A percentile compares a stretch with the other conserved stretches of the same genome.
These are phyloP conservation scores for Ceratobasidium theobromae DNA, from an alignment of 1,284 basidiomycete species.

Conservation along the genomic window DNA sequence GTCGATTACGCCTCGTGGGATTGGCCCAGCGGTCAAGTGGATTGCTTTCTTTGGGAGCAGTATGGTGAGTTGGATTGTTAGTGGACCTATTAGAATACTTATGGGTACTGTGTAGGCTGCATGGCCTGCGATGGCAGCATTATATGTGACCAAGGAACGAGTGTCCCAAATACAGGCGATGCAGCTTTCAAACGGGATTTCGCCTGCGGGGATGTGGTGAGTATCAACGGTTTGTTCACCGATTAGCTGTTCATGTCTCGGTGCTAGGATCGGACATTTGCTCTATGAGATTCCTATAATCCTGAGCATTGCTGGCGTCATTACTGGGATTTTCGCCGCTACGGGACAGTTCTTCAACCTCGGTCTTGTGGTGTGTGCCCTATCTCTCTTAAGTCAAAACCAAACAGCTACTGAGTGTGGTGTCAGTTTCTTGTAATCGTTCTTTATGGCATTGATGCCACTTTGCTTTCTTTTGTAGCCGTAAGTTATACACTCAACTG, in stretches of 20 bases:
- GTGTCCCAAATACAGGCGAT: conserved; percentile 71
- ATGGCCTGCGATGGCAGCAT: conserved; percentile 75
- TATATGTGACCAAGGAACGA: conserved; percentile 72
- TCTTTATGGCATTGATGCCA: conserved; percentile 69
- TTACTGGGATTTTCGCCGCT: conserved; percentile 62
- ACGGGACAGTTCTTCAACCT: conserved; percentile 68
- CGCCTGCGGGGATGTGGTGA: conserved; percentile 53
- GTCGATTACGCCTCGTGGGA: conserved; percentile 17
- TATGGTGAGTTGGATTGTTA: conserved; percentile 46
- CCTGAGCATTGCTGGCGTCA: conserved; percentile 60
- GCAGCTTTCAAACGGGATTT: conserved; percentile 75
- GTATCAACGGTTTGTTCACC: background rate
- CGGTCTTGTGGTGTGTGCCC: conserved; percentile 50
- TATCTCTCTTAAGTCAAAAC: background rate
- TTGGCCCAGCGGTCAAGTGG: conserved; percentile 34
- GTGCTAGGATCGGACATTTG: conserved; percentile 71
- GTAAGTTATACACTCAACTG: conserved; percentile 17
- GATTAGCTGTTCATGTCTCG: conserved; percentile 41
- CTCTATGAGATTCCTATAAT: conserved; percentile 69
- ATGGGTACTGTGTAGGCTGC: conserved; percentile 50
- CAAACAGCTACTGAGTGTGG: background rate
- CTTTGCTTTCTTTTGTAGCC: conserved; percentile 67
- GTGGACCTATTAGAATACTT: background rate
- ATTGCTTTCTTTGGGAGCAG: conserved; percentile 64
- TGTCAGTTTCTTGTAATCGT: conserved; percentile 64